Evolutionary conservation across 805 yeast species (phyloP).

Genomic region (Diddensiella santjacobensis): DNA sequence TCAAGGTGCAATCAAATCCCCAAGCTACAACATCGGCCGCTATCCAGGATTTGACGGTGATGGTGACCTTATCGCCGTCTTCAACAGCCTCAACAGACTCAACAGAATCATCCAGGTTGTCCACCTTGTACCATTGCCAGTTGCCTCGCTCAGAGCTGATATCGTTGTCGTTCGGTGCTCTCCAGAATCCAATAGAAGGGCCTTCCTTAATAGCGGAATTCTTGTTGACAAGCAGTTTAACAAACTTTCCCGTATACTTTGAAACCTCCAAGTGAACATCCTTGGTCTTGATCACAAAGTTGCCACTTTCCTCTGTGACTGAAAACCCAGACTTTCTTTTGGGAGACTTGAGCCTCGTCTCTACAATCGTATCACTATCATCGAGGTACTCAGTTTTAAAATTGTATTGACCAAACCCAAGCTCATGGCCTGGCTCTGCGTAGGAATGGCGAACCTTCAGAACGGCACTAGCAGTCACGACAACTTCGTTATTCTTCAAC

Average conservation of each 20-base stretch:
- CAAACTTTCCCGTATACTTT: constrained; percentile 13
- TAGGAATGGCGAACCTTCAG: constrained; percentile 14
- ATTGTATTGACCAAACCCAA: constrained; percentile 30
- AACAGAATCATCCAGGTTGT: constrained; percentile 22
- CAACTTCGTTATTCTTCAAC: constrained; percentile 5
- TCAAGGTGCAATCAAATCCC: constrained; percentile 25
- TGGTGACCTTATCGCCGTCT: constrained; percentile 7
- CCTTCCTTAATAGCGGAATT: constrained; percentile 6
- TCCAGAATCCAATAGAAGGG: constrained; percentile 13
- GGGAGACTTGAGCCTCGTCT: neutral
- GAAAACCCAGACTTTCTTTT: neutral
- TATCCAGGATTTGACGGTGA: constrained; percentile 19
- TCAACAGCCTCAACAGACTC: constrained; percentile 7
- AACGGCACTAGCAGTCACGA: constrained; percentile 17
- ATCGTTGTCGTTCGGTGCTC: constrained; percentile 16
- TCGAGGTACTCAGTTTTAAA: neutral
- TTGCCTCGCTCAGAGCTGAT: neutral
- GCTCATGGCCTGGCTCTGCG: constrained; percentile 25
- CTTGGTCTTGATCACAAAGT: neutral
- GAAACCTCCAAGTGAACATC: neutral
- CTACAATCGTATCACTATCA: neutral
- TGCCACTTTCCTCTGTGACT: neutral
- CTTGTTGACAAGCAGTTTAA: constrained; percentile 12
- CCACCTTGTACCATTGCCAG: constrained; percentile 32
- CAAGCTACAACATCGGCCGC: constrained; percentile 31